Percentiles rank a stretch among this genome's conserved stretches.
phyloP scores from a whole-genome alignment of 169 alveolate genomes.

The Plasmodium vinckei region DNA sequence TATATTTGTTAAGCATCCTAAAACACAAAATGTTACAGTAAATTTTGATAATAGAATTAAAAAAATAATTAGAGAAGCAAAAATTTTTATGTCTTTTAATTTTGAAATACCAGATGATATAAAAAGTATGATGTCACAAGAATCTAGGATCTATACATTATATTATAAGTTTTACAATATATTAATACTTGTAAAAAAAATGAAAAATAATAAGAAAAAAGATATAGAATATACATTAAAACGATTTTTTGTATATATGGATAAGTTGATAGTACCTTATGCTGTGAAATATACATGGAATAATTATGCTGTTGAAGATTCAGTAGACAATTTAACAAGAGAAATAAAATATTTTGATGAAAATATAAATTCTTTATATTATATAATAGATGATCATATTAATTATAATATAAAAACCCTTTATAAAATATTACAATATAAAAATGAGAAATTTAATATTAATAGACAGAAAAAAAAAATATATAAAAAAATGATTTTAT shows the following conservation, averaged over 20 bases:
- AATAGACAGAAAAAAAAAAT: slow-evolving; percentile 45
- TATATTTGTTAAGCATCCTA: slow-evolving; percentile 74
- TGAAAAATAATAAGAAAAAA: slow-evolving; percentile 60
- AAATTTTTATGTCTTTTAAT: slow-evolving; percentile 70
- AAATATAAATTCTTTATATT: slow-evolving; percentile 47
- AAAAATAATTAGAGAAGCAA: slow-evolving; percentile 73
- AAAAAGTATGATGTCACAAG: slow-evolving; percentile 71
- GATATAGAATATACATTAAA: slow-evolving; percentile 52
- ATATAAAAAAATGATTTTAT: slow-evolving; percentile 31
- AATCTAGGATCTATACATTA: slow-evolving; percentile 51
- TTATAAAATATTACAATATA: slow-evolving; percentile 25
- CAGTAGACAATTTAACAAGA: slow-evolving; percentile 24
- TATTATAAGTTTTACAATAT: slow-evolving; percentile 69
- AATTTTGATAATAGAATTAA: slow-evolving; percentile 71
- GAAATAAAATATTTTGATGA: slow-evolving; percentile 69
- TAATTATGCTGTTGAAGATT: slow-evolving; percentile 73
- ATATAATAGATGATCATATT: slow-evolving; percentile 69
- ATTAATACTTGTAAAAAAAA: slow-evolving; percentile 55
- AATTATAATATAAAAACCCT: slow-evolving; percentile 46
- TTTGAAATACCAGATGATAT: slow-evolving; percentile 74
- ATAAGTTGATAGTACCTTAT: slow-evolving; percentile 49
- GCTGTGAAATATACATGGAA: slow-evolving; percentile 74
- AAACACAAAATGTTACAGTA: slow-evolving; percentile 63
- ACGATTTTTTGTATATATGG: slow-evolving; percentile 40
- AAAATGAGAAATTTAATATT: slow-evolving; percentile 48